These are phyloP conservation scores for Malassezia psittaci DNA, from an alignment of 1,284 basidiomycete genomes.

Conservation along the genomic window DNA sequence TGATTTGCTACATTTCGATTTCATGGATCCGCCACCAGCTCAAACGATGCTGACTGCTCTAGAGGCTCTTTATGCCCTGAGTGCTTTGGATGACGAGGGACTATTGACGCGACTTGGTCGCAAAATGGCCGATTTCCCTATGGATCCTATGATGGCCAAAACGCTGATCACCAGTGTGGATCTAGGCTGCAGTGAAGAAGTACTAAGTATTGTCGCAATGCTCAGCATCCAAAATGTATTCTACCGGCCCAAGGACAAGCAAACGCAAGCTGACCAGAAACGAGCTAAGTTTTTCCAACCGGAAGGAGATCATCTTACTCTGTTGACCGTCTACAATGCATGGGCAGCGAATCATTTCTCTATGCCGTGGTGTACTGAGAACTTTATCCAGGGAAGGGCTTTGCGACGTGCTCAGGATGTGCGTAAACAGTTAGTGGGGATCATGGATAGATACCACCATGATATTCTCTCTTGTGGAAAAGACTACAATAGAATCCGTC, in stretches of 20 bases:
- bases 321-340: slow-evolving; percentile 92
- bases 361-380: slow-evolving; percentile 63
- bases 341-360: slow-evolving; percentile 93
- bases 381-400: slow-evolving; percentile 92
- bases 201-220: slow-evolving; percentile 94
- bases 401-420: slow-evolving; percentile 97
- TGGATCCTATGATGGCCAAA: slow-evolving; percentile 90
- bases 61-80: slow-evolving; percentile 85
- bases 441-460: slow-evolving; percentile 99
- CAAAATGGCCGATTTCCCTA: slow-evolving; percentile 99
- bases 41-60: slow-evolving; percentile 90
- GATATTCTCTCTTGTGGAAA: slow-evolving; percentile 81
- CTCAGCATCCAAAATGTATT: slow-evolving; percentile 91
- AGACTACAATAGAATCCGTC: slow-evolving; percentile 84
- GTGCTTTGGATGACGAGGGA: slow-evolving; percentile 92
- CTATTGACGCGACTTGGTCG: slow-evolving; percentile 82
- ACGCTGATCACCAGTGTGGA: slow-evolving; percentile 99
- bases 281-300: slow-evolving; percentile 78
- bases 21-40: slow-evolving; percentile 96
- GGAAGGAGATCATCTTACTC: slow-evolving; percentile 89
- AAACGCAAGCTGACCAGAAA: slow-evolving; percentile 95
- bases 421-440: slow-evolving; percentile 87
- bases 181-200: slow-evolving; percentile 86
- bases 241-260: slow-evolving; percentile 97
- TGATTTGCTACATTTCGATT: slow-evolving; percentile 93